Evolutionary conservation across 306 rosid genomes (phyloP), one percentile per base, ranked within the genome.

Genomic region (Inga oerstediana): DNA sequence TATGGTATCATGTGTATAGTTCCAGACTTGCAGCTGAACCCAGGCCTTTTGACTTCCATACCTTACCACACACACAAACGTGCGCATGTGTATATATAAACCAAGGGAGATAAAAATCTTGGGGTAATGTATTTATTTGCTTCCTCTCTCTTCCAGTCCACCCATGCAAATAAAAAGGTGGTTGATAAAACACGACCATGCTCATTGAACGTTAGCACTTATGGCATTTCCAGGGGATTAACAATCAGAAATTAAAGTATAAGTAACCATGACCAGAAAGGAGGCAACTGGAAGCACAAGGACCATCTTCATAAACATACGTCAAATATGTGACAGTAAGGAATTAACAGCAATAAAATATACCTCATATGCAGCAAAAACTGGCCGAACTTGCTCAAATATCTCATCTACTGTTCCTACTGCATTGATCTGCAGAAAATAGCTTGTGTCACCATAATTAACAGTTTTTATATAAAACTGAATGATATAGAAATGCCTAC

Each of bases 321-420:
- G 19, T 32, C 4, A 51, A 35, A 39, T 54, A 66, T 52, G 27
- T 48, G 56, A 79, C 48, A 34, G 13, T 10, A 82, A 6, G 34
- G 3, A 58, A 39, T 64, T 45, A 72, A 7, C 20, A 27, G 61
- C n/a, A 49, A 80, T 13, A 59, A 22, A 64, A 83, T 74, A 79
- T 89, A 93, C 99, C 97, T 89, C 88, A 75, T 49, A 82, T 13
- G 85, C 62, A 39, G 85, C 89, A 80, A 93, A 96, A 87, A 88
- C 58, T 73, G 90, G 99, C 70, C 87, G 85, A 88, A 96, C 99
- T 75, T 90, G 89, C 83, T 96, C 91, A 85, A 93, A 96, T 89
- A 96, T 89, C 86, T 93, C 93, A 85, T 92, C 97, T 43, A 56
- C 97, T 5, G 93, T 86, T 86, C 99, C 99, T 66, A 93, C 92